Evolutionary conservation across 192 early-diverging fungal species (phyloP), one percentile per base, ranked within the genome.

Genomic region (Rhizophagus clarus): DNA sequence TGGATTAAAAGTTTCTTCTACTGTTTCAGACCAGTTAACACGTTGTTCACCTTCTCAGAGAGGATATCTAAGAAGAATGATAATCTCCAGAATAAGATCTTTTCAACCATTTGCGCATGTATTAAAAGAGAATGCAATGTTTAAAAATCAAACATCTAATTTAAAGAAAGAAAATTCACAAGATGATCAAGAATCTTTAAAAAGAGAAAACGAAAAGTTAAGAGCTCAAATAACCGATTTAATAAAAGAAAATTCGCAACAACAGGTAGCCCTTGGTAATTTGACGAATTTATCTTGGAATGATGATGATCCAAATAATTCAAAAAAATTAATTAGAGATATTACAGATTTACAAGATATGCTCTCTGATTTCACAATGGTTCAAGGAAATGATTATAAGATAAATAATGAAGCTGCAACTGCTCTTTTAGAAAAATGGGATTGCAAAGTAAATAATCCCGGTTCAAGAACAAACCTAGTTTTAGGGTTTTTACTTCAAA

Each of bases 261-360:
- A 61, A 26, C 56, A 77, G 29, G 75, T 22, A 77, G 75, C 75
- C 4, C 32, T 42, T 37, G 56, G 61, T 28, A 64, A 77, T 28
- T 2, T 42, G 3, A 64, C 61, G 6, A 40, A 61, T 42, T n/a
- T 66, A 29, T 20, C 37, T 14, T 66, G 29, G 31, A 64, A 40
- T 45, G 37, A 77, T 37, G 75, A 76, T 9, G 61, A 61, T 64
- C 75, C 75, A 37, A 34, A 76, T 42, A 77, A 77, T 37, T 7
- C 31, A 22, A 1, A 20, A 14, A 34, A 37, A 22, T 64, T 77
- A 29, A 26, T 15, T 8, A 2, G 1, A 14, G 75, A 40, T 29
- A 40, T 77, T 64, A 28, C 12, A 24, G 24, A 77, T 7, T 77
- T 77, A 26, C 75, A 64, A 63, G 22, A 34, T 42, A 8, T 40